A percentile compares a stretch with the other conserved stretches of the same genome.
These are phyloP conservation scores for Teratosphaeria epicoccoides DNA, from an alignment of 2,329 filamentous ascomycete genomes.

Conservation along the genomic window DNA sequence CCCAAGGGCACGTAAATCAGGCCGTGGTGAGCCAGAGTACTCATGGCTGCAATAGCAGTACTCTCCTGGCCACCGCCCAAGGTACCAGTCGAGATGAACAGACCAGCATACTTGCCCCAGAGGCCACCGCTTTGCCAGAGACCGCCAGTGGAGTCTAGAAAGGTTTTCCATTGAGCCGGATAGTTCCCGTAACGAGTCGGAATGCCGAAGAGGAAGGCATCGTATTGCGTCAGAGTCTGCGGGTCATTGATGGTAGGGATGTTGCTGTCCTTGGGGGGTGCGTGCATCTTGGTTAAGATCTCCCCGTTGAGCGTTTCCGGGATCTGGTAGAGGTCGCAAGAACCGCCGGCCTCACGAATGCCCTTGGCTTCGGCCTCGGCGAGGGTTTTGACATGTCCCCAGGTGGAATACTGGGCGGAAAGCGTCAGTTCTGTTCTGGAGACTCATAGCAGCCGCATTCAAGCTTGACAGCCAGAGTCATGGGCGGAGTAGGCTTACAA, in stretches of 20 bases:
- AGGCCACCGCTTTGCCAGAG: conserved; percentile 65
- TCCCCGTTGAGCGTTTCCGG: conserved; percentile 77
- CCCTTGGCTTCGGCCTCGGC: conserved; percentile 87
- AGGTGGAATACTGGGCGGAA: conserved; percentile 67
- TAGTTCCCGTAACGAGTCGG: conserved; percentile 96
- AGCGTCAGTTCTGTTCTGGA: not conserved
- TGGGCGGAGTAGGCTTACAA: conserved; percentile 46
- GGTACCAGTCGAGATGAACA: conserved; percentile 82
- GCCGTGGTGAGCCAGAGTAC: conserved; percentile 83
- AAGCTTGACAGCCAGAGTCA: not conserved
- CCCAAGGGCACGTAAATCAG: conserved; percentile 94
- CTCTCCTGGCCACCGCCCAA: conserved; percentile 87
- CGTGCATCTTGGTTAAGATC: conserved; percentile 82
- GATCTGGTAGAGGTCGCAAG: conserved; percentile 75
- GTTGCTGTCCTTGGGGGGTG: conserved; percentile 60
- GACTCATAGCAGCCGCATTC: not conserved
- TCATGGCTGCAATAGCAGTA: conserved; percentile 70
- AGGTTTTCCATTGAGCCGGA: conserved; percentile 87
- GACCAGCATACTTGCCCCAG: conserved; percentile 73
- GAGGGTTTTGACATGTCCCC: conserved; percentile 76
- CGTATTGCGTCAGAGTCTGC: conserved; percentile 59
- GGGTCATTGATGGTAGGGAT: conserved; percentile 52
- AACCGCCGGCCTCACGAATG: conserved; percentile 76
- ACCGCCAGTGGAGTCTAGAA: conserved; percentile 80
- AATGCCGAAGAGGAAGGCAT: conserved; percentile 84